Evolutionary conservation across 441 rosid species (phyloP).

Genomic region (Populus hybrid): DNA sequence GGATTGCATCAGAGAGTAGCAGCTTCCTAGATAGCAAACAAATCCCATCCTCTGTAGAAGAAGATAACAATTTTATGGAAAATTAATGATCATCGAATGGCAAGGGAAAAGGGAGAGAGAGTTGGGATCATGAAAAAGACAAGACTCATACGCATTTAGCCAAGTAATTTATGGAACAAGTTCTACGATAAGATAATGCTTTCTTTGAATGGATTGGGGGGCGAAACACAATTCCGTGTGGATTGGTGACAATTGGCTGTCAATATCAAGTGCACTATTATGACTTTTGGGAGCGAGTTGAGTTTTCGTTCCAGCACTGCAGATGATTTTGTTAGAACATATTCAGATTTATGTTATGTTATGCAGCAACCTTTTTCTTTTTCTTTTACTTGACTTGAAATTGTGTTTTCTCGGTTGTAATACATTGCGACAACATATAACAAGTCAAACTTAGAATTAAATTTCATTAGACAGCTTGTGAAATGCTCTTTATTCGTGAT

Average conservation of each 20-base stretch:
- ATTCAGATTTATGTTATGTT: no score
- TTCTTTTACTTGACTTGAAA: neutral
- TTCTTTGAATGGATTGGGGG: neutral
- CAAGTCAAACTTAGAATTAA: neutral
- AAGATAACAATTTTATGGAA: neutral
- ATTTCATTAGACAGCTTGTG: neutral
- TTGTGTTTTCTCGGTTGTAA: neutral
- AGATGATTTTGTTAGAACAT: no score
- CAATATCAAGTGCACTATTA: neutral
- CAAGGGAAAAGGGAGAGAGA: neutral
- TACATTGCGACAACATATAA: neutral
- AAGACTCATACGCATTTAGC: neutral
- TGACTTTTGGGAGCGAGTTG: neutral
- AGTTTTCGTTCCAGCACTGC: no score
- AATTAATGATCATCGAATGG: neutral
- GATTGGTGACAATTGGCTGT: neutral
- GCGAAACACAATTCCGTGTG: no score
- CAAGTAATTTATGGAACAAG: no score
- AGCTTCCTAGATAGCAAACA: neutral
- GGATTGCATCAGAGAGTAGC: neutral
- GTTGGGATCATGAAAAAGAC: neutral
- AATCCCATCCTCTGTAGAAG: no score
- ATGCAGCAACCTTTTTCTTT: neutral
- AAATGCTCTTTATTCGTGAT: neutral
- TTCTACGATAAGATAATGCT: neutral